Evolutionary conservation across 306 rosid genomes (phyloP).

Genomic region (Cucurbita pepo): DNA sequence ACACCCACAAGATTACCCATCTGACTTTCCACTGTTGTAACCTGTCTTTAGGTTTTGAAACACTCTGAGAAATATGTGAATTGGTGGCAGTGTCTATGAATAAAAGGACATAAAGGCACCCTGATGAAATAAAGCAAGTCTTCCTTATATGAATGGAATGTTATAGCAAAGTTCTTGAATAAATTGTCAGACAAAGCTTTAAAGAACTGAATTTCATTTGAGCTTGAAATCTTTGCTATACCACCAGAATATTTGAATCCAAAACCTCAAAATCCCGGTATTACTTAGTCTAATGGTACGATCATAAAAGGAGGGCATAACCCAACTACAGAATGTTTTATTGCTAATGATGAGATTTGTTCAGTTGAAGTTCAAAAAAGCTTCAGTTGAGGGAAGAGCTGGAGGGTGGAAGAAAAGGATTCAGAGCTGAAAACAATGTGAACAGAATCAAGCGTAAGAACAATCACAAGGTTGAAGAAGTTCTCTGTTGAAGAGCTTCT

Average conservation of each 20-base stretch:
- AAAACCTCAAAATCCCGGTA: not conserved
- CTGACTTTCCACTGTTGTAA: conserved; percentile 37
- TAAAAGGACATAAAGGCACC: not conserved
- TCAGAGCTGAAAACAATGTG: not conserved
- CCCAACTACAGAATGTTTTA: not conserved
- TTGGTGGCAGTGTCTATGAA: not conserved
- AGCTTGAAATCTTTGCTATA: not conserved
- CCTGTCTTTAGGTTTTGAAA: not conserved
- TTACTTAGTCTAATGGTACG: not conserved
- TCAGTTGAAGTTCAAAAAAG: not conserved
- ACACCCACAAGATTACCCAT: conserved; percentile 50
- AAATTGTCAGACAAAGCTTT: not conserved
- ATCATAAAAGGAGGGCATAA: not conserved
- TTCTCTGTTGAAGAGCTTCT: conserved; percentile 51
- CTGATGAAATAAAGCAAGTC: not conserved
- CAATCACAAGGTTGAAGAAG: conserved; percentile 24
- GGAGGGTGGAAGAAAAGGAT: not conserved
- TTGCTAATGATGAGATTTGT: not conserved
- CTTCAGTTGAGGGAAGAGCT: not conserved
- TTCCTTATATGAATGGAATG: not conserved
- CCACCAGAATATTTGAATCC: not conserved
- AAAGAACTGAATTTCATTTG: not conserved
- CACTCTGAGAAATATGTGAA: not conserved
- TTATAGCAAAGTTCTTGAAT: not conserved
- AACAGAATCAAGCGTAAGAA: not conserved